These are phyloP conservation scores for Pichia heedii DNA, from an alignment of 805 yeast species.

Conservation along the genomic window DNA sequence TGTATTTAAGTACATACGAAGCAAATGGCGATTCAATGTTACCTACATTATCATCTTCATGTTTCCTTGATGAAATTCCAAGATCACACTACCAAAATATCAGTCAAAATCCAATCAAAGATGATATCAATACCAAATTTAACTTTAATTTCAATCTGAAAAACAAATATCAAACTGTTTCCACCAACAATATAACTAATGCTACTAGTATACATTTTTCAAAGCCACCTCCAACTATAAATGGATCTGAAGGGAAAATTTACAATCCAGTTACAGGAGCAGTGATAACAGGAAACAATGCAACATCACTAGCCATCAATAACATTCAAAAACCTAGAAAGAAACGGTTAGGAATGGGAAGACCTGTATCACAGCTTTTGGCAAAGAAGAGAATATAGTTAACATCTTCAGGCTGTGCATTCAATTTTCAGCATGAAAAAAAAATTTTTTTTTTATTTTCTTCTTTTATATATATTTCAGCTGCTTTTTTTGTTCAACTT, in stretches of 20 bases:
- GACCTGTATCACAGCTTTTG: constrained; percentile 9
- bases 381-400: not conserved
- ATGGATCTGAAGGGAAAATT: not conserved
- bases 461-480: not conserved
- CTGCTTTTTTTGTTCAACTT: too few species aligned
- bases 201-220: too few species aligned
- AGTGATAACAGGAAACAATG: not conserved
- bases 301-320: not conserved
- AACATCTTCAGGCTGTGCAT: not conserved
- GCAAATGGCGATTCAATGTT: not conserved
- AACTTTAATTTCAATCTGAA: too few species aligned
- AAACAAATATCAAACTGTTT: too few species aligned
- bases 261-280: constrained; percentile 11
- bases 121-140: too few species aligned
- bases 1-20: constrained; percentile 18
- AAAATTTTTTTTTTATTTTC: not conserved
- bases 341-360: constrained; percentile 21
- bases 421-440: too few species aligned
- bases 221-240: not conserved
- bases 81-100: not conserved
- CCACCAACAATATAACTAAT: too few species aligned
- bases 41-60: not conserved
- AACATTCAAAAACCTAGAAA: constrained; percentile 10
- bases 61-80: constrained; percentile 4
- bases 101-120: too few species aligned